Base-by-base conservation (phyloP, 78 protist genomes). In the Emiliania huxleyi region DNA sequence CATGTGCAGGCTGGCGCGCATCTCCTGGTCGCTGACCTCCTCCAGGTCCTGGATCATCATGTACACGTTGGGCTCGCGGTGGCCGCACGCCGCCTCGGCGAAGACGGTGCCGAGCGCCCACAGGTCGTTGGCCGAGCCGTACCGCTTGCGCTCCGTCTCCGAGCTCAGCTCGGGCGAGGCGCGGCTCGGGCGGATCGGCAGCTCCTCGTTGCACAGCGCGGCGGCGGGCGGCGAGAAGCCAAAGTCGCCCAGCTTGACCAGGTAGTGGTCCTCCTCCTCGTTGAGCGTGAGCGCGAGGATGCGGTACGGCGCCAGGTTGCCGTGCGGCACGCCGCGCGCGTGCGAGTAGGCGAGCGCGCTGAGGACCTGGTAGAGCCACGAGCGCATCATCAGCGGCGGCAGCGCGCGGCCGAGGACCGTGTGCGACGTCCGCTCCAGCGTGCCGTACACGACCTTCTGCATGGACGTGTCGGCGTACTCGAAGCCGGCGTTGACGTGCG, bases 151-250 rank as follows among this genome's bases (percentile, higher is more conserved):
- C 46, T 35, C 15, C 35, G 11, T 35, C 46, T 77, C 85, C 2
- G 44, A 3, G 2, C 5, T 2, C 35, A 77, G 85, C 46, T 77
- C 85, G 3, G 85, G 85, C 85, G 85, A 77, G 33, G 85, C 85
- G 46, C 85, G 85, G 46, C 85, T 77, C 85, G 85, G 85, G 3
- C 85, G 85, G 46, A 77, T 77, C 33, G 85, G 85, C 85, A 77
- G 85, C 85, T 77, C 85, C 44, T 77, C 85, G 85, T 77, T 77
- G 85, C 85, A 77, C 48, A 40, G 85, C 42, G 85, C 85, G 29
- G 85, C 85, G 48, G 44, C 48, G 12, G 85, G 85, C 85, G 85
- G 85, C 85, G 85, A 77, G 46, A 77, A 77, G 48, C 85, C 85
- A 40, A 77, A 77, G 46, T 77, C 85, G 48, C n/a, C 85, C 35